Evolutionary conservation across 768 basidiomycete genomes (phyloP), one percentile per base, ranked within the genome.

Genomic region (Mycena metata): DNA sequence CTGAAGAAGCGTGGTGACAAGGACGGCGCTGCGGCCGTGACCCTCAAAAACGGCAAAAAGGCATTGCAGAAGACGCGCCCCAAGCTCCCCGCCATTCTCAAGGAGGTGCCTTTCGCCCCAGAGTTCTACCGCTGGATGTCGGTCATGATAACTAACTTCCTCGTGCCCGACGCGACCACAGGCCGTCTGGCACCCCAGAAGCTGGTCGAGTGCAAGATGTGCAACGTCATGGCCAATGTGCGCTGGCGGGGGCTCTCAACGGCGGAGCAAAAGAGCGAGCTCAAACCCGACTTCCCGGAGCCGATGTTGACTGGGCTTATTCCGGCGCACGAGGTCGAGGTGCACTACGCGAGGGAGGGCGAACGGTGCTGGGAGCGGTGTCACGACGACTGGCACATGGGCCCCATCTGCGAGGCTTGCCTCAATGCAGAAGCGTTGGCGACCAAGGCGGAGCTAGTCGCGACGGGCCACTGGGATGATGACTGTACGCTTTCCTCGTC

Each of bases 371-470:
- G 6, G 2, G 1, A 21, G 8, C n/a, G 52, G 2, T 63, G 62
- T 13, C 5, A 16, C 9, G 17, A 15, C 23, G 61, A 41, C 7
- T 42, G 11, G 15, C 24, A 26, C 24, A 12, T 56, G 21, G 39
- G 54, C 13, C 36, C 11, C 1, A 16, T 19, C 26, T 59, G 57
- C 30, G 46, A 61, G 3, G n/a, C 26, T 5, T 61, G 60, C 15
- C 30, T 61, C 49, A 52, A 61, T 43, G 39, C 33, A 2, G 50
- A 61, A 41, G 60, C 60, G 46, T 39, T 61, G 19, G 50, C 9
- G 19, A 61, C 35, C 16, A 61, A 52, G 60, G 60, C 50, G 11
- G n/a, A 41, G 4, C 57, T 59, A 10, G 45, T 46, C 19, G 17
- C 24, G 6, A 4, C 21, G 9, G 54, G 54, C 16, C 16, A 21